phyloP scores from a whole-genome alignment of 2,329 filamentous ascomycete genomes.

The Colletotrichum magnum region DNA sequence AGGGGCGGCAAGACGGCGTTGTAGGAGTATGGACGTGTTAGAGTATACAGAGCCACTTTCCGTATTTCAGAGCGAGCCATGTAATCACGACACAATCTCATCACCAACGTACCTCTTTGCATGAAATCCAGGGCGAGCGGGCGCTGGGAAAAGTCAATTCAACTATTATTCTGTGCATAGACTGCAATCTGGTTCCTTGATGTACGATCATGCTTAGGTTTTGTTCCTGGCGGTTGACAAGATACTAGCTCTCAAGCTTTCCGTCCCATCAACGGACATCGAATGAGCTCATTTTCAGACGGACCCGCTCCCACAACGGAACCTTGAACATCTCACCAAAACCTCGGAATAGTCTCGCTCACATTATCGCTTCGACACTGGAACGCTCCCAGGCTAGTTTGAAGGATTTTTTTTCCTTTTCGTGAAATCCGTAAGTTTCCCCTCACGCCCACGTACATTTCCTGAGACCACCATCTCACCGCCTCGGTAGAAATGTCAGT shows the following conservation, averaged over 20 bases:
- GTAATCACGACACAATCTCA: conserved; percentile 19
- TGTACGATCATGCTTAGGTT: neutral
- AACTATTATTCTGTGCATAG: neutral
- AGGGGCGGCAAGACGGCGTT: conserved; percentile 88
- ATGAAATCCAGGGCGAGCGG: too few relatives aligned
- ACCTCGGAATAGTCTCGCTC: neutral
- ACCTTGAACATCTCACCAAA: conserved; percentile 6
- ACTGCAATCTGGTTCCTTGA: neutral
- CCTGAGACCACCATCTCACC: neutral
- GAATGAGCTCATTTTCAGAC: conserved; percentile 14
- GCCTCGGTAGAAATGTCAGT: conserved; percentile 1
- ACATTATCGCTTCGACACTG: too few relatives aligned
- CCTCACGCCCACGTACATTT: too few relatives aligned
- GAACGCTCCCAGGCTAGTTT: too few relatives aligned
- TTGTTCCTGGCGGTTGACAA: neutral
- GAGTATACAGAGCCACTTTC: conserved; percentile 35
- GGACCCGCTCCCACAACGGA: conserved; percentile 28
- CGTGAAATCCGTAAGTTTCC: too few relatives aligned
- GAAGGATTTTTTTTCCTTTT: too few relatives aligned
- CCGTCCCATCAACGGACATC: conserved; percentile 15
- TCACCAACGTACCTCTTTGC: too few relatives aligned
- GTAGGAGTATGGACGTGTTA: conserved; percentile 92
- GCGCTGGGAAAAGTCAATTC: neutral
- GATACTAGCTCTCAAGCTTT: neutral
- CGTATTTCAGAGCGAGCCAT: conserved; percentile 35